A percentile compares a stretch with the other conserved stretches of the same genome.
Conservation (phyloP, 108 stramenopile genomes). For the Nannochloropsis granulata region DNA sequence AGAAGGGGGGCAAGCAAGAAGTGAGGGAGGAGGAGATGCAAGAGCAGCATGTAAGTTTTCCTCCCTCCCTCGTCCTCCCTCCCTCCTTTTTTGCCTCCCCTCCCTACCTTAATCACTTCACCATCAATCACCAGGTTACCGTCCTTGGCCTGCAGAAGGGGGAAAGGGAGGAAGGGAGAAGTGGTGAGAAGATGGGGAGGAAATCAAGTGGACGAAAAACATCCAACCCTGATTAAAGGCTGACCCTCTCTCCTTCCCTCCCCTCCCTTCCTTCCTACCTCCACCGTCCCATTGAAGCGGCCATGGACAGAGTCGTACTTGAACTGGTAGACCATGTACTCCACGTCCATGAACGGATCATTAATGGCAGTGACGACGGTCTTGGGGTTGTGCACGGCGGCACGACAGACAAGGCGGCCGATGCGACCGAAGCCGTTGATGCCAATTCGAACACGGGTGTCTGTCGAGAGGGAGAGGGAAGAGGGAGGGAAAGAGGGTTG, state of each 20-base stretch:
- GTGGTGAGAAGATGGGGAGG: no score
- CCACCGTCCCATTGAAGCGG: slow-evolving; percentile 37
- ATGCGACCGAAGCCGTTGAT: slow-evolving; percentile 99
- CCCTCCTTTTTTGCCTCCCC: no score
- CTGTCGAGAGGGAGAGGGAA: background rate
- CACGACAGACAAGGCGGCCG: slow-evolving; percentile 58
- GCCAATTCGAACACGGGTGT: slow-evolving; percentile 1
- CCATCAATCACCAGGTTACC: slow-evolving; percentile 33
- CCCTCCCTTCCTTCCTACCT: slow-evolving; percentile 30
- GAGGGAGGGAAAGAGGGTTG: background rate
- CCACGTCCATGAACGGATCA: slow-evolving; percentile 41
- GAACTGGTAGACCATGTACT: slow-evolving; percentile 47
- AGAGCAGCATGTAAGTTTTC: no score
- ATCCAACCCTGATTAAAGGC: background rate
- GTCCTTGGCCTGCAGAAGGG: slow-evolving; percentile 6
- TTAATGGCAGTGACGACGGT: slow-evolving; percentile 36
- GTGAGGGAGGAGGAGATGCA: no score
- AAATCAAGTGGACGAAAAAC: no score
- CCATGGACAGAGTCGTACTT: slow-evolving; percentile 43
- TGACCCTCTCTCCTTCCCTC: background rate
- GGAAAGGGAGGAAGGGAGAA: background rate
- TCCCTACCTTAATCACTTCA: background rate
- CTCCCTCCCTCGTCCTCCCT: no score
- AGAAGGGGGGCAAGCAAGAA: no score
- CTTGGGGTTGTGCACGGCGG: slow-evolving; percentile 18